Percentiles rank a stretch among this genome's conserved stretches.
phyloP scores from a whole-genome alignment of 1,284 basidiomycete species.

The Microbotryum intermedium region DNA sequence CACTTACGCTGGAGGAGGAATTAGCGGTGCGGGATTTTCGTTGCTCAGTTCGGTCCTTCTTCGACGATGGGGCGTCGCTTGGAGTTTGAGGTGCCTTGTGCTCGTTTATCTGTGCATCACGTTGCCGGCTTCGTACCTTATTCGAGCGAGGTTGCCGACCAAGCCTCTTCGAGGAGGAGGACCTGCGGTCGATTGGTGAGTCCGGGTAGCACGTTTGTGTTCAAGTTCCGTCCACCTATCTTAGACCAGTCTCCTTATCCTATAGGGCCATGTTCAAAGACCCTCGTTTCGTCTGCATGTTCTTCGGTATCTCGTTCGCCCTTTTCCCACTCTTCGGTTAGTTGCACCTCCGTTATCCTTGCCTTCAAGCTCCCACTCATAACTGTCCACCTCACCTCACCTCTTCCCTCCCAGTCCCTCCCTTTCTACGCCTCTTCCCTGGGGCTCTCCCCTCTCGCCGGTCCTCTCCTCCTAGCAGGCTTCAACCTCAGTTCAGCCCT shows the following conservation, averaged over 20 bases:
- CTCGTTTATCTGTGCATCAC: conserved; percentile 10
- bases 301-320: conserved; percentile 12
- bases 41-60: conserved; percentile 7
- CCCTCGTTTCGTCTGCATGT: conserved; percentile 9
- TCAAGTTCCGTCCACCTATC: no score
- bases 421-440: conserved; percentile 19
- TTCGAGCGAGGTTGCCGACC: background rate
- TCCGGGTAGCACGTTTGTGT: background rate
- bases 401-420: background rate
- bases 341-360: background rate
- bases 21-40: conserved; percentile 11
- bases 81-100: conserved; percentile 11
- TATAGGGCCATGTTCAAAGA: conserved; percentile 13
- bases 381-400: no score
- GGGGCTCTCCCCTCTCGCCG: conserved; percentile 3
- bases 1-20: conserved; percentile 14
- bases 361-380: no score
- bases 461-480: conserved; percentile 15
- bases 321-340: conserved; percentile 25
- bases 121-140: conserved; percentile 1
- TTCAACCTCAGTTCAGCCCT: conserved; percentile 19
- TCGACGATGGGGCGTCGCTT: background rate
- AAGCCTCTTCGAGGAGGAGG: background rate
- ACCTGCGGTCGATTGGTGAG: conserved; percentile 14
- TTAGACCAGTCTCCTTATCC: background rate